Conservation (phyloP, 176 grass and related monocot species). For the Aegilops longissima region DNA sequence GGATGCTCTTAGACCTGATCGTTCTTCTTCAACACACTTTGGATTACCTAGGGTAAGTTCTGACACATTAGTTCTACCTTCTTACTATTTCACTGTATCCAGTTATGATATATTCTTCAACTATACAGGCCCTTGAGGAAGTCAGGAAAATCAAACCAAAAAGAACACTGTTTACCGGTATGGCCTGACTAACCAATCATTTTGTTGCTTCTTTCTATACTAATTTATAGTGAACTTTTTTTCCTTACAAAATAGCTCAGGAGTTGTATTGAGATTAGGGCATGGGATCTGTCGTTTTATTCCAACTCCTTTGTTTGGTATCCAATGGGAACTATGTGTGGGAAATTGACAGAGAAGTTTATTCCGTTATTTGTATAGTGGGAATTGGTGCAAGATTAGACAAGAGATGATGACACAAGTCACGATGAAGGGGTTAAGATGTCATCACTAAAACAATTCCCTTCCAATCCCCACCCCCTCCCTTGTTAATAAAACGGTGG, state of each 20-base stretch:
- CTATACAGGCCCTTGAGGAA: slow-evolving; percentile 75
- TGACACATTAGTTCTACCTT: slow-evolving; percentile 12
- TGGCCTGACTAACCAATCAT: slow-evolving; percentile 14
- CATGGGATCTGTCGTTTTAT: too few relatives aligned
- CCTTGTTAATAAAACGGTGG: too few relatives aligned
- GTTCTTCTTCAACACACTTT: slow-evolving; percentile 94
- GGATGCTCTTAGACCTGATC: slow-evolving; percentile 91
- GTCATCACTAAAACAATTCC: too few relatives aligned
- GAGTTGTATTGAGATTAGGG: too few relatives aligned
- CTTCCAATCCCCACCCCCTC: too few relatives aligned
- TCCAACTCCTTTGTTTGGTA: too few relatives aligned
- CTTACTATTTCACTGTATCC: slow-evolving; percentile 1
- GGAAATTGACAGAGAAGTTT: too few relatives aligned
- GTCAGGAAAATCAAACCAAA: slow-evolving; percentile 92
- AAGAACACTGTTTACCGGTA: slow-evolving; percentile 94
- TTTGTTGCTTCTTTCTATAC: neutral
- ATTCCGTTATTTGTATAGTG: neutral
- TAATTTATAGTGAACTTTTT: neutral
- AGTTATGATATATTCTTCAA: slow-evolving; percentile 36
- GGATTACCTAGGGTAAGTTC: slow-evolving; percentile 73
- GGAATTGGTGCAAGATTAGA: too few relatives aligned
- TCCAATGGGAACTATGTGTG: too few relatives aligned
- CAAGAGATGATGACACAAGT: too few relatives aligned
- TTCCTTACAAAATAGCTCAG: slow-evolving; percentile 1
- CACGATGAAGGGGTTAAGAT: too few relatives aligned